Base-by-base conservation (phyloP, 192 early-diverging fungal genomes). In the Bifiguratus adelaidae region DNA sequence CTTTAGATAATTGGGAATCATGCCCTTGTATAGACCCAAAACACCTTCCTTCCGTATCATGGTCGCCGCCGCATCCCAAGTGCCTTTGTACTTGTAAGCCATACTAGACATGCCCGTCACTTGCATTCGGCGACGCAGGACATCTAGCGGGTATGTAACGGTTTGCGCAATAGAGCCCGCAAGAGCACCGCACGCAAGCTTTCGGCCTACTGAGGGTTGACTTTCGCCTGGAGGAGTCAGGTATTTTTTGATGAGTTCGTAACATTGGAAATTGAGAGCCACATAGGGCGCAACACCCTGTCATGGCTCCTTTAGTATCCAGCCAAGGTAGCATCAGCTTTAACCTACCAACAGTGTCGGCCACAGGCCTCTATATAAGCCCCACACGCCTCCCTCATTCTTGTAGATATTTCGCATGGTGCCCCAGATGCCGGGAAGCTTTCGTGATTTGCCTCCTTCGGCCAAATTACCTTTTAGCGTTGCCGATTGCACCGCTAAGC, bases 1-100 rank as follows among this genome's bases (percentile, higher is more conserved):
- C 55, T 91, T 91, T 25, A 91, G 56, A 56, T 88, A 84, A 55
- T 91, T 91, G 19, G 88, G 84, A 29, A 85, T 62, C 55, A 88
- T 68, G 19, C 88, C 88, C 30, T 78, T 77, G 56, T 87, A 88
- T 20, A 85, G 58, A 7, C 83, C 84, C 11, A 65, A 58, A 4
- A 81, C 44, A 34, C 88, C 88, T 44, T 88, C 88, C 19, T 77
- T 71, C 35, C 66, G 60, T 36, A 82, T 53, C 64, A 65, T 65
- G 18, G 56, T 59, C 6, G 30, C 50, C 6, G 79, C 52, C 24
- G 80, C 83, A 50, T 88, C 78, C 70, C 78, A 80, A 3, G 86
- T 88, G 24, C 68, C 81, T 19, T 44, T 58, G 54, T 88, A 88
- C 64, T 80, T 80, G 62, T 84, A 86, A 40, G 60, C 56, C 28